phyloP scores from a whole-genome alignment of 352 stramenopile species.

The Blastocystis hominis region DNA sequence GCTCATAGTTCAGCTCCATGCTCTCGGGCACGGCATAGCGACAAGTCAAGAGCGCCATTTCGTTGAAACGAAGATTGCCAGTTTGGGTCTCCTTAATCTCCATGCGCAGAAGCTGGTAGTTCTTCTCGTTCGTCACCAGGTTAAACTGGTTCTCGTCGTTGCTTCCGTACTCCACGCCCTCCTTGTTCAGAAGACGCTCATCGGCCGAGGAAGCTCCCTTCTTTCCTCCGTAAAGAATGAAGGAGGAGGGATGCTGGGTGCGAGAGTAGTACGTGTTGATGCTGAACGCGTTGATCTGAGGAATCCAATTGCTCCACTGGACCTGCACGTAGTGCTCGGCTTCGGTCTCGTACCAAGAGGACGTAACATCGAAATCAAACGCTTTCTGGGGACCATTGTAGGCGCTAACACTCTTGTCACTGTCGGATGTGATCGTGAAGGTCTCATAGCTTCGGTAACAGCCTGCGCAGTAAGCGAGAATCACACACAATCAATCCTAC shows the following conservation, averaged over 20 bases:
- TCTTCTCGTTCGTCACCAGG: slow-evolving; percentile 41
- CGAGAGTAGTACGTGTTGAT: slow-evolving; percentile 16
- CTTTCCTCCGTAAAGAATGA: neutral
- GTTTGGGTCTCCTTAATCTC: slow-evolving; percentile 14
- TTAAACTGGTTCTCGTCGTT: neutral
- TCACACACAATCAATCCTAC: neutral
- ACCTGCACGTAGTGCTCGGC: neutral
- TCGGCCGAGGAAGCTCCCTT: neutral
- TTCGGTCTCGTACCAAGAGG: neutral
- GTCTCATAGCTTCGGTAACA: slow-evolving; percentile 34
- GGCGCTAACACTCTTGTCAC: neutral
- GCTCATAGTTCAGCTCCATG: neutral
- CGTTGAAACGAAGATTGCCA: neutral
- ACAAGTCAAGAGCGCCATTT: slow-evolving; percentile 12
- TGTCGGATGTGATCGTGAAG: neutral
- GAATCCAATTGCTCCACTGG: slow-evolving; percentile 20
- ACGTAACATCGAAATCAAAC: neutral
- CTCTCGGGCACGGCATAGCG: neutral
- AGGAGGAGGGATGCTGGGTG: neutral
- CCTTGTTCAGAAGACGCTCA: neutral
- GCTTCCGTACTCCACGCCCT: neutral
- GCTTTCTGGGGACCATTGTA: neutral
- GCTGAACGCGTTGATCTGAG: slow-evolving; percentile 40
- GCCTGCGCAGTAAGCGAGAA: neutral
- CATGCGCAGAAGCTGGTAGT: neutral